Percentiles rank a stretch among this genome's conserved stretches.
Conservation (phyloP, 345 rosid genomes). For the Fremontodendron californicum region DNA sequence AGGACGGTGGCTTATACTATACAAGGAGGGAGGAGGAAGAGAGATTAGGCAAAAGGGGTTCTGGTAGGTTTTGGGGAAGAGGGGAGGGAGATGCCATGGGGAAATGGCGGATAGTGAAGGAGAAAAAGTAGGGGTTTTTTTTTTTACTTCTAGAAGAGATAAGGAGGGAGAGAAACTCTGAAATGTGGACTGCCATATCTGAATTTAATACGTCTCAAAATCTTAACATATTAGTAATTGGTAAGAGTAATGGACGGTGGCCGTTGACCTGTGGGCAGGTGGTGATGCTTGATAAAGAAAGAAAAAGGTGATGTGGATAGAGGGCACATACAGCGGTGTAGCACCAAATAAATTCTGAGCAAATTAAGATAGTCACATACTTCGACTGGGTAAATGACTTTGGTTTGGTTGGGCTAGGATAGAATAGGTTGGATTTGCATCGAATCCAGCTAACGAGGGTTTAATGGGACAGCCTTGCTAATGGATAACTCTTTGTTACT, state of each 20-base stretch:
- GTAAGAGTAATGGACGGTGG: no score
- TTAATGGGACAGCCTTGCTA: no score
- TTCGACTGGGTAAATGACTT: not conserved
- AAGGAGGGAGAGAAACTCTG: constrained; percentile 18
- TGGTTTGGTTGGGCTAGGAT: not conserved
- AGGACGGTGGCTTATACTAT: no score
- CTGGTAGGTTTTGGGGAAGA: constrained; percentile 17
- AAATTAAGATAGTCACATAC: no score
- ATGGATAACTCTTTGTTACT: no score
- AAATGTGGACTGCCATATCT: not conserved
- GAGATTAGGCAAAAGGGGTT: constrained; percentile 5
- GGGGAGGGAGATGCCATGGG: constrained; percentile 17
- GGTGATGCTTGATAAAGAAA: not conserved
- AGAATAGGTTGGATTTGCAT: not conserved
- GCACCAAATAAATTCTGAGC: not conserved
- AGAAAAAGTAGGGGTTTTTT: not conserved
- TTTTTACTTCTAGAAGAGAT: no score
- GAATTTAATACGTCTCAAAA: not conserved
- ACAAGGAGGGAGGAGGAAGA: not conserved
- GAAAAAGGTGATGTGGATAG: not conserved
- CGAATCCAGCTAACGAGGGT: not conserved
- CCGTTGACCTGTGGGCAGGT: no score
- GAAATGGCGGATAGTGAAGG: constrained; percentile 13
- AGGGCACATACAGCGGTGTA: no score
- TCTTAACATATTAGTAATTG: no score